These are phyloP conservation scores for Mucor indicus DNA, from an alignment of 371 early-diverging fungal genomes.

Conservation along the genomic window DNA sequence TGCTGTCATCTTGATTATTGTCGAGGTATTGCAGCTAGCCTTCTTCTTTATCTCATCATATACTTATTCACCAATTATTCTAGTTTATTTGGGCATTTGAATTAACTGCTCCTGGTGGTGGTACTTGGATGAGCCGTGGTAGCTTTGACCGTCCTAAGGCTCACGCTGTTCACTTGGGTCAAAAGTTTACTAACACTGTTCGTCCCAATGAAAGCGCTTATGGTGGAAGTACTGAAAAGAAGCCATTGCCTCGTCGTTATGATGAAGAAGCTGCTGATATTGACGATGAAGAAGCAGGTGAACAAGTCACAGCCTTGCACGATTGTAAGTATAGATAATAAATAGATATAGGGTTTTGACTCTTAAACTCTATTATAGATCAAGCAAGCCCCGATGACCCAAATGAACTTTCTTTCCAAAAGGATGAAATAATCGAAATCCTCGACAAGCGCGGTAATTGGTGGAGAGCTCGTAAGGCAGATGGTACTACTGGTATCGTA, in stretches of 20 bases:
- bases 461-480: slow-evolving; percentile 89
- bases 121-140: slow-evolving; percentile 42
- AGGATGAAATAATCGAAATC: slow-evolving; percentile 85
- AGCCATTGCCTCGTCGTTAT: slow-evolving; percentile 5
- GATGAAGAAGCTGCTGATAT: slow-evolving; percentile 15
- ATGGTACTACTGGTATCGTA: slow-evolving; percentile 86
- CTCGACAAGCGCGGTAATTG: slow-evolving; percentile 91
- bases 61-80: not conserved
- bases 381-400: slow-evolving; percentile 86
- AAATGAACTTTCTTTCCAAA: slow-evolving; percentile 88
- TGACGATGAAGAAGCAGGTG: slow-evolving; percentile 1
- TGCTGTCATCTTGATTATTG: slow-evolving; percentile 57
- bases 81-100: slow-evolving; percentile 71
- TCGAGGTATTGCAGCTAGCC: slow-evolving; percentile 37
- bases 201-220: slow-evolving; percentile 20
- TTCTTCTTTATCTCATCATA: not conserved
- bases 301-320: slow-evolving; percentile 32
- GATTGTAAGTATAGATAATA: slow-evolving; percentile 24
- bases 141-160: no score
- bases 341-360: no score
- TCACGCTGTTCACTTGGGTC: slow-evolving; percentile 11
- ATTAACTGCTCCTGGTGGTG: slow-evolving; percentile 71
- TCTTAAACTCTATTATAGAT: no score
- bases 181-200: slow-evolving; percentile 7
- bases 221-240: slow-evolving; percentile 9